Conservation (phyloP, 2,329 filamentous ascomycete genomes). For the Microsporum canis region DNA sequence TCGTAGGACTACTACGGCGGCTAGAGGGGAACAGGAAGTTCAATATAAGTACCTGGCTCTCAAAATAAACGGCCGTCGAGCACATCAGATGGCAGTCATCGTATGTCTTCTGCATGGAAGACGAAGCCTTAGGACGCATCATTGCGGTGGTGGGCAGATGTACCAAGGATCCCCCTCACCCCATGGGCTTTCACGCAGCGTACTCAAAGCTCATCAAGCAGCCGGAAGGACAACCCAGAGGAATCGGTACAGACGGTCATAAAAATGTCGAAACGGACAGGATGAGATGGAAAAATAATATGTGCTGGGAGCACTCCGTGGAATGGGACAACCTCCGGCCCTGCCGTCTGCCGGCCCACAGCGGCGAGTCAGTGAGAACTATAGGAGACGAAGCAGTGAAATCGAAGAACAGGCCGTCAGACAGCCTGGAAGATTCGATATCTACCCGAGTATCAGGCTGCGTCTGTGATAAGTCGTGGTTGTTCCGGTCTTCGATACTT, state of each 20-base stretch:
- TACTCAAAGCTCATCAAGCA: not conserved
- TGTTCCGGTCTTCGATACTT: too few relatives aligned
- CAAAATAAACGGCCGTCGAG: constrained; percentile 92
- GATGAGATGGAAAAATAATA: not conserved
- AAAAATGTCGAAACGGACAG: not conserved
- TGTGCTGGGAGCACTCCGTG: not conserved
- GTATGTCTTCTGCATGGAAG: constrained; percentile 89
- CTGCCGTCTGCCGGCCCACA: too few relatives aligned
- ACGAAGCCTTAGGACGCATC: constrained; percentile 49
- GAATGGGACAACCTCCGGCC: not conserved
- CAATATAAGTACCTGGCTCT: constrained; percentile 58
- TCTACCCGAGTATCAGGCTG: too few relatives aligned
- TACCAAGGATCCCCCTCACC: not conserved
- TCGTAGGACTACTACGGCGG: too few relatives aligned
- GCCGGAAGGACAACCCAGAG: not conserved
- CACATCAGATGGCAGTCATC: constrained; percentile 92
- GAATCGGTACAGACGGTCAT: not conserved
- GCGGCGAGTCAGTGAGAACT: too few relatives aligned
- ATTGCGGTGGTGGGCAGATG: constrained; percentile 21
- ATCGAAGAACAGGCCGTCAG: too few relatives aligned
- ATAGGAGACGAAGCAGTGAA: too few relatives aligned
- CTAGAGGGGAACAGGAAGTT: not conserved
- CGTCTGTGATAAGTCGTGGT: too few relatives aligned
- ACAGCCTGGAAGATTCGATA: too few relatives aligned
- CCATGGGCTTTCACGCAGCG: not conserved